Percentiles rank a stretch among this genome's conserved stretches.
These are phyloP conservation scores for Verticillium nonalfalfae DNA, from an alignment of 2,329 filamentous ascomycete genomes.

Conservation along the genomic window DNA sequence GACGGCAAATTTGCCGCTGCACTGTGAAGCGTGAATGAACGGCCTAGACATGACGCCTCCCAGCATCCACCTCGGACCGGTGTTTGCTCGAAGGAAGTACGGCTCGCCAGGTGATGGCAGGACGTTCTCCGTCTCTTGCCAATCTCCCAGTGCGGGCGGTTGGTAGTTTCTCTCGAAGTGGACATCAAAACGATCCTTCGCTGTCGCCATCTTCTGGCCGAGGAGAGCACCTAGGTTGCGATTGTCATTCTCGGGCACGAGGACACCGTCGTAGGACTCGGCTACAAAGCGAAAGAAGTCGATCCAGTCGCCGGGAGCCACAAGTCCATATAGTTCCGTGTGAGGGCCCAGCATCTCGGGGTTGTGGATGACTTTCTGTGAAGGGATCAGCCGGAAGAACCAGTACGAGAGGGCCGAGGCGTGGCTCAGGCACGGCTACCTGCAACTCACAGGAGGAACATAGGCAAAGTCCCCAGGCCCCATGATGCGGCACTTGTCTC, in stretches of 20 bases:
- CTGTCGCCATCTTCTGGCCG: slow-evolving; percentile 49
- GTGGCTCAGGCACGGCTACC: not conserved
- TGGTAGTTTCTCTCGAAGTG: slow-evolving; percentile 42
- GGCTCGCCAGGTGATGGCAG: slow-evolving; percentile 30
- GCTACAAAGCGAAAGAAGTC: slow-evolving; percentile 54
- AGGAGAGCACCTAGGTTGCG: slow-evolving; percentile 42
- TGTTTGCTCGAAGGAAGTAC: slow-evolving; percentile 46
- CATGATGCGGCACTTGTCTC: slow-evolving; percentile 47
- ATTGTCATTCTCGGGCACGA: slow-evolving; percentile 45
- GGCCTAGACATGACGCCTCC: slow-evolving; percentile 40
- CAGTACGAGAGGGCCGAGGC: not conserved
- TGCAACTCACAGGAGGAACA: slow-evolving; percentile 41
- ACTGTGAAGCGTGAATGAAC: slow-evolving; percentile 40
- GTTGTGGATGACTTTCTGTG: slow-evolving; percentile 44
- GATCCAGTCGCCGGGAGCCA: slow-evolving; percentile 52
- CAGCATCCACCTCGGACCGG: slow-evolving; percentile 36
- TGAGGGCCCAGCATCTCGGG: slow-evolving; percentile 47
- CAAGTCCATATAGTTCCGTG: slow-evolving; percentile 46
- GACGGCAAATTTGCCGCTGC: slow-evolving; percentile 42
- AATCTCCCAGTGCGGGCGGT: slow-evolving; percentile 34
- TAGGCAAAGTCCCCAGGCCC: slow-evolving; percentile 51
- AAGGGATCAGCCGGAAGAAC: not conserved
- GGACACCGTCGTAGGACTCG: slow-evolving; percentile 41
- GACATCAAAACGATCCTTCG: slow-evolving; percentile 49
- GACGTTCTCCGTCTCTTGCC: slow-evolving; percentile 30